Base-by-base conservation (phyloP, 202 grass and related monocot species). In the Eragrostis tef region DNA sequence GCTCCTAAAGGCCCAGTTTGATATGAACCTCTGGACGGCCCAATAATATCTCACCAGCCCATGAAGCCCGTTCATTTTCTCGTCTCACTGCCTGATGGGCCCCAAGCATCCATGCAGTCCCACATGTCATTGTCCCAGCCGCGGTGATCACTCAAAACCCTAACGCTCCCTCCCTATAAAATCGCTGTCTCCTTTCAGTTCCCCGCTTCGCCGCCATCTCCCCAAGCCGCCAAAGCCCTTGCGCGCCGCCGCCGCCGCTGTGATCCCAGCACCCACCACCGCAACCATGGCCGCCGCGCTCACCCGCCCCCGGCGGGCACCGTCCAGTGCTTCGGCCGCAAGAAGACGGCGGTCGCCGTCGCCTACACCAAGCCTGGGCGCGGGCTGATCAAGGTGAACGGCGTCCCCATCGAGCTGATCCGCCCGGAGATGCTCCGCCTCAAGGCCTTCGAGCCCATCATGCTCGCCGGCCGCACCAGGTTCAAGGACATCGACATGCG, bases 391-490 rank as follows among this genome's bases (percentile, higher is more conserved):
- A 92, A 92, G 87, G 90, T 93, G 57, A 89, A 89, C 77, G 90
- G 90, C 5, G 75, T 34, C 44, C 90, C 90, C 14, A 93, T 93
- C 60, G 90, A 93, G 90, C 87, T 93, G 15, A 88, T 93, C 31
- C 64, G 79, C 17, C 90, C 90, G 24, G 90, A 93, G 84, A 74
- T 74, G 60, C 90, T 93, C 29, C 77, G 81, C 14, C 88, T 89
- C 45, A 93, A 93, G 90, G 90, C 87, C 1, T 89, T 89, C 59
- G 90, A 93, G 75, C 87, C 90, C n/a, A 89, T 93, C 65, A 69
- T 93, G 53, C 87, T 93, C 14, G 77, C 86, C 46, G 91, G 91
- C 5, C 87, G 91, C 64, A 52, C 45, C 57, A 85, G 88, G 22
- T 93, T 93, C 82, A 39, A 86, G 45, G 85, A 88, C 70, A 84